These are phyloP conservation scores for Coniochaeta sp. DNA, from an alignment of 2,329 filamentous ascomycete genomes.

Conservation along the genomic window DNA sequence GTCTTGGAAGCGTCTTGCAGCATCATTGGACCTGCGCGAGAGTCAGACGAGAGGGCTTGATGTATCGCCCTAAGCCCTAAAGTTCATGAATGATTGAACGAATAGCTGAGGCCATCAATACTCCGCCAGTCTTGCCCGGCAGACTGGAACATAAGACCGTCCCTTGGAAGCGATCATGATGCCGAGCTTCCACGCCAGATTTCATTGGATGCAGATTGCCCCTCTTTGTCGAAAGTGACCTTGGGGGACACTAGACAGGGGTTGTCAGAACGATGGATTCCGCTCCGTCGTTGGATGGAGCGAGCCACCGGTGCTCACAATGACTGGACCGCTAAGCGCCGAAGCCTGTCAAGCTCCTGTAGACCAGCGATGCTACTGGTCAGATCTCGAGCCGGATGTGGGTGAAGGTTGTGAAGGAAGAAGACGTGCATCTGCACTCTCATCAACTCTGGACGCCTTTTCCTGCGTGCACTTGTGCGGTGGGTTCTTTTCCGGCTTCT, in stretches of 20 bases:
- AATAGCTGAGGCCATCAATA: too few relatives aligned
- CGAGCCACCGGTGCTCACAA: slow-evolving; percentile 3
- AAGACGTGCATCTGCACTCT: slow-evolving; percentile 31
- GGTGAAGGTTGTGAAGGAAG: slow-evolving; percentile 9
- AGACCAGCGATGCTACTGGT: slow-evolving; percentile 31
- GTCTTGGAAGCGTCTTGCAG: too few relatives aligned
- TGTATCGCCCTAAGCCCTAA: too few relatives aligned
- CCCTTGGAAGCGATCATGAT: neutral
- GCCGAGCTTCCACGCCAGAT: neutral
- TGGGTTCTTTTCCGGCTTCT: slow-evolving; percentile 5
- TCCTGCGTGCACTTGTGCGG: slow-evolving; percentile 5
- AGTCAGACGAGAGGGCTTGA: too few relatives aligned
- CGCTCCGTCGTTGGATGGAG: neutral
- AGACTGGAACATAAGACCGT: neutral
- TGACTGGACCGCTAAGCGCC: slow-evolving; percentile 43
- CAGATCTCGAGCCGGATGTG: slow-evolving; percentile 8
- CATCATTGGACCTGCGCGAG: too few relatives aligned
- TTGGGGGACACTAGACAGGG: neutral
- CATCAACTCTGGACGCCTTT: slow-evolving; percentile 15
- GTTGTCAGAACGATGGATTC: neutral
- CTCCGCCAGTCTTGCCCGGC: too few relatives aligned
- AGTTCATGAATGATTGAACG: too few relatives aligned
- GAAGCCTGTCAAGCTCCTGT: slow-evolving; percentile 44
- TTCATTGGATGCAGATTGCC: neutral
- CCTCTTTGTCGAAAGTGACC: neutral